These are phyloP conservation scores for Eucalyptus pauciflora DNA, from an alignment of 345 rosid genomes.

Conservation along the genomic window DNA sequence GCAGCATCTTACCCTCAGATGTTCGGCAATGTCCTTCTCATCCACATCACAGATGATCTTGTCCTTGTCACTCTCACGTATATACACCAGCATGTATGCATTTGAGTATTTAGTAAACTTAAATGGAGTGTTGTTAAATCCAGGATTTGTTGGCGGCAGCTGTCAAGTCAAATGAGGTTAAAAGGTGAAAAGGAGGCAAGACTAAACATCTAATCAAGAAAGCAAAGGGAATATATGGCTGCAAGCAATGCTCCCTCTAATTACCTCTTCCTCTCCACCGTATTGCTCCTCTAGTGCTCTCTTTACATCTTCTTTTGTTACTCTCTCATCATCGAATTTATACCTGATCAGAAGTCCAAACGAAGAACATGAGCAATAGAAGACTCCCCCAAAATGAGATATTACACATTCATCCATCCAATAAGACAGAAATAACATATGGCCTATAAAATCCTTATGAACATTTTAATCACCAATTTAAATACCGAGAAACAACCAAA, in stretches of 20 bases:
- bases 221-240: neutral
- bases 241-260: neutral
- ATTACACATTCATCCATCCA: neutral
- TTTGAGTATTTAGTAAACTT: constrained; percentile 90
- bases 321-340: constrained; percentile 96
- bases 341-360: constrained; percentile 38
- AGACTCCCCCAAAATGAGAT: neutral
- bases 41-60: constrained; percentile 95
- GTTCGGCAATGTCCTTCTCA: constrained; percentile 95
- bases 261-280: constrained; percentile 98
- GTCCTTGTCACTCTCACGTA: constrained; percentile 94
- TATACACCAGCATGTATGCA: constrained; percentile 98
- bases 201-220: neutral
- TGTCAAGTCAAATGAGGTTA: constrained; percentile 19
- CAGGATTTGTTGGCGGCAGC: constrained; percentile 90
- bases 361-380: neutral
- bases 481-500: neutral
- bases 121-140: constrained; percentile 85
- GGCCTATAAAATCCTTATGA: neutral
- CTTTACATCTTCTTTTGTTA: constrained; percentile 86
- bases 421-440: neutral
- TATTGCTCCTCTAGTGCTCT: constrained; percentile 97
- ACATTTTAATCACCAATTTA: neutral
- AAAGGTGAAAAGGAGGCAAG: constrained; percentile 1
- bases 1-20: constrained; percentile 64